phyloP scores from a whole-genome alignment of 2,329 filamentous ascomycete genomes.

The Fusarium graminum region DNA sequence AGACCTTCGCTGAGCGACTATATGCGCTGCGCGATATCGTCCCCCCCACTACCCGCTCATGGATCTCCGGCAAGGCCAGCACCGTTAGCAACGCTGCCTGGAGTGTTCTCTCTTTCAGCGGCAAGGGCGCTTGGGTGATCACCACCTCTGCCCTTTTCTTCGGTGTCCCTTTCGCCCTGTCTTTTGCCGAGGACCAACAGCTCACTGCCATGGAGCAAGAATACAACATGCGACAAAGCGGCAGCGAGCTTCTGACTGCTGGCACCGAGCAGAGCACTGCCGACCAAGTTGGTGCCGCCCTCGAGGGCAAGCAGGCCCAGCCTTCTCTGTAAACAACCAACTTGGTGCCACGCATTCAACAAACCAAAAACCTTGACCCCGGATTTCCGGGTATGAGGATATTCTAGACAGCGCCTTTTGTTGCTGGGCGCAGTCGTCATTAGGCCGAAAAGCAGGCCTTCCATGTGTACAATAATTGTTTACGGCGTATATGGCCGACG shows the following conservation, averaged over 20 bases:
- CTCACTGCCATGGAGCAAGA: slow-evolving; percentile 98
- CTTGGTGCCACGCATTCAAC: slow-evolving; percentile 14
- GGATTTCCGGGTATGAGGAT: slow-evolving; percentile 26
- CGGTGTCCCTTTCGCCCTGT: slow-evolving; percentile 92
- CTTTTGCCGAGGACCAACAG: slow-evolving; percentile 96
- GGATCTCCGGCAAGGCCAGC: slow-evolving; percentile 71
- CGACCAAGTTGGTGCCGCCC: slow-evolving; percentile 63
- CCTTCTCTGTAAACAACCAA: slow-evolving; percentile 62
- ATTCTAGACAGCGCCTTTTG: slow-evolving; percentile 38
- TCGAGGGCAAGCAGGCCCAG: slow-evolving; percentile 62
- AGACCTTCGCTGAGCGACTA: slow-evolving; percentile 76
- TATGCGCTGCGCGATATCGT: slow-evolving; percentile 81
- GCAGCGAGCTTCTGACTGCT: slow-evolving; percentile 75
- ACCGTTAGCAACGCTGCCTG: slow-evolving; percentile 65
- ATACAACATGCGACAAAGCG: slow-evolving; percentile 94
- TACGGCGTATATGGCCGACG: slow-evolving; percentile 47
- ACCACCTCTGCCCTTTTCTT: slow-evolving; percentile 90
- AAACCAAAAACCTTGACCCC: slow-evolving; percentile 26
- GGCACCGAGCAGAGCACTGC: slow-evolving; percentile 61
- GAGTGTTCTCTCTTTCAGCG: slow-evolving; percentile 76
- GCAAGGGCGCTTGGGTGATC: slow-evolving; percentile 91
- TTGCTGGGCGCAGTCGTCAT: slow-evolving; percentile 37
- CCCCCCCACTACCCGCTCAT: slow-evolving; percentile 77
- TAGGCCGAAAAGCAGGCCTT: slow-evolving; percentile 36
- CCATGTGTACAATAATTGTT: slow-evolving; percentile 50